phyloP scores from a whole-genome alignment of 1,139 yeast species.

The Suhomyces coccinellae region DNA sequence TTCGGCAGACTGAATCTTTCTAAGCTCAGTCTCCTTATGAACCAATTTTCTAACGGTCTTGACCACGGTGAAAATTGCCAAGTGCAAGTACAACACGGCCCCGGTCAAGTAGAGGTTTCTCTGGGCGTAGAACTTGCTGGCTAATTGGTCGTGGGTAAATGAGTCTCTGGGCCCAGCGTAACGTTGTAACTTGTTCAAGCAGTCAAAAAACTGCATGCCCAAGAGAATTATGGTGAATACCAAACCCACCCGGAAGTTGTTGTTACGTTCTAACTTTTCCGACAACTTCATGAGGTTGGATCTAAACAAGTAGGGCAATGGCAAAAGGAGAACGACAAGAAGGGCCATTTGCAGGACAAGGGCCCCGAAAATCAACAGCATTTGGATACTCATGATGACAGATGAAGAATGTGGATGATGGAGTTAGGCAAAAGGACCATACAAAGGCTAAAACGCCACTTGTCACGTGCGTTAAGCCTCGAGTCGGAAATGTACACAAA shows the following conservation, averaged over 20 bases:
- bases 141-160: conserved; percentile 43
- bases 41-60: conserved; percentile 59
- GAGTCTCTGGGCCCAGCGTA: conserved; percentile 25
- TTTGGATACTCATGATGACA: conserved; percentile 44
- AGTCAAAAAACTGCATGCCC: conserved; percentile 58
- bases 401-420: not conserved
- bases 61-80: conserved; percentile 60
- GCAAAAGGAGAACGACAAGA: conserved; percentile 55
- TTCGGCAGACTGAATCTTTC: conserved; percentile 25
- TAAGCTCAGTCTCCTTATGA: conserved; percentile 50
- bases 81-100: conserved; percentile 60
- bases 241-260: conserved; percentile 51
- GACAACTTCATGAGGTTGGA: conserved; percentile 43
- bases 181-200: conserved; percentile 49
- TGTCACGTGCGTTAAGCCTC: not conserved
- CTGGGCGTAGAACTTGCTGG: conserved; percentile 66
- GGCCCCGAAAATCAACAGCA: conserved; percentile 45
- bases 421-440: not conserved
- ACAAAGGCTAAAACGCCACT: conserved; percentile 2
- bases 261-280: conserved; percentile 32
- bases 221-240: conserved; percentile 48
- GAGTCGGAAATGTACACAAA: no score
- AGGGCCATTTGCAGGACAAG: conserved; percentile 56
- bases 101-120: conserved; percentile 72
- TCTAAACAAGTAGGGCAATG: conserved; percentile 60